Base-by-base conservation (phyloP, 345 rosid genomes). In the Hypericum androsaemum region DNA sequence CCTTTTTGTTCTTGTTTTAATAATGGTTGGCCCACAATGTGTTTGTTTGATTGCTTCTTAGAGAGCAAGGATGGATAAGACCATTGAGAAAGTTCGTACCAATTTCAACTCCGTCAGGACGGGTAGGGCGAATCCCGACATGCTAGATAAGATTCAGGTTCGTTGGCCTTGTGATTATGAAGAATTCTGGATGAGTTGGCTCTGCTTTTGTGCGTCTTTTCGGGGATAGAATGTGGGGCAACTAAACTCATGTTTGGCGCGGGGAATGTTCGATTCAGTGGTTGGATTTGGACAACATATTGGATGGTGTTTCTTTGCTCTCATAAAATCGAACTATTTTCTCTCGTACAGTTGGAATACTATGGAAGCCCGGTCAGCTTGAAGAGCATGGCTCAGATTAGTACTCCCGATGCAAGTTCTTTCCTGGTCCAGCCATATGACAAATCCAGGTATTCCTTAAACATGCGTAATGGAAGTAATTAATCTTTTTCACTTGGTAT, bases 1-100 rank as follows among this genome's bases (percentile, higher is more conserved):
- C 5, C 16, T 5, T 16, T 14, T 38, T 36, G 3, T 47, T 54
- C 41, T 41, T 13, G 8, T 32, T 41, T 28, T 37, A 8, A 2
- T 6, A 8, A n/a, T 50, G 54, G 40, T 39, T 49, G 11, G 41
- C 7, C 3, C 39, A 3, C 14, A 6, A 13, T 12, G n/a, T 37
- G 7, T 36, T 14, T 13, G 43, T 7, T 8, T 53, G 37, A 32
- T 56, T 62, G 36, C 1, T 52, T 61, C 56, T 37, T 61, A 90
- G 98, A 87, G 74, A 78, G 62, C 73, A 22, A 87, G 85, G 80
- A 87, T 90, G 98, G 98, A 90, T 39, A 90, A 77, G 84, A 79
- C 95, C 12, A 80, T 87, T 48, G 98, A 90, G 37, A 77, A 76
- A 1, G 74, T 87, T 62, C 68, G 88, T 12, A 58, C 74, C 32